These are phyloP conservation scores for Nicotiana otophora DNA, from an alignment of 257 asterid genomes.

Conservation along the genomic window DNA sequence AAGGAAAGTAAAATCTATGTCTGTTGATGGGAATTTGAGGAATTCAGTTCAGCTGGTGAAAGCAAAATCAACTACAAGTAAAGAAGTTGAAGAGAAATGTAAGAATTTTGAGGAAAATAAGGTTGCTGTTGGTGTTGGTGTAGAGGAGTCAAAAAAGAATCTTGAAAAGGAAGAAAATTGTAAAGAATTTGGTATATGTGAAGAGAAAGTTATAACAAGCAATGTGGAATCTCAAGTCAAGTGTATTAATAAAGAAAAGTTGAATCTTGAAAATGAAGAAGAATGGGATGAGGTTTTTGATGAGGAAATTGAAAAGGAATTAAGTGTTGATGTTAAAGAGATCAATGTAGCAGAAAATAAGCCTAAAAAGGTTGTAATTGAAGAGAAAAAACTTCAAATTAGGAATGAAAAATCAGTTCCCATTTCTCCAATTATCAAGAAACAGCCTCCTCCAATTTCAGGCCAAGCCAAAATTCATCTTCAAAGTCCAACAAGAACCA, in stretches of 20 bases:
- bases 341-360: conserved; percentile 23
- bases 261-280: conserved; percentile 21
- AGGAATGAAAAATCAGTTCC: conserved; percentile 29
- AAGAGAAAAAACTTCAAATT: conserved; percentile 30
- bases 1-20: neutral
- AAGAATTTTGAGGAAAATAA: neutral
- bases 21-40: neutral
- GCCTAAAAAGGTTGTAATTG: conserved; percentile 30
- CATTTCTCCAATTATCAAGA: conserved; percentile 38
- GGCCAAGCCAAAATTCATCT: conserved; percentile 29
- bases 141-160: conserved; percentile 9
- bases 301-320: conserved; percentile 29
- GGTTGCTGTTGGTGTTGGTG: neutral
- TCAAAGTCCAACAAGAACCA: conserved; percentile 29
- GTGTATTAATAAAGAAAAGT: neutral
- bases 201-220: conserved; percentile 49
- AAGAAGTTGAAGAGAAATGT: neutral
- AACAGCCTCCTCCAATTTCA: conserved; percentile 28
- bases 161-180: conserved; percentile 6
- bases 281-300: conserved; percentile 23
- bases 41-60: neutral
- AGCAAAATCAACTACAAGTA: neutral
- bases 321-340: conserved; percentile 33
- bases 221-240: conserved; percentile 15
- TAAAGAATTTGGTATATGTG: conserved; percentile 44